These are phyloP conservation scores for Letharia columbiana DNA, from an alignment of 495 filamentous ascomycete species.

Conservation along the genomic window DNA sequence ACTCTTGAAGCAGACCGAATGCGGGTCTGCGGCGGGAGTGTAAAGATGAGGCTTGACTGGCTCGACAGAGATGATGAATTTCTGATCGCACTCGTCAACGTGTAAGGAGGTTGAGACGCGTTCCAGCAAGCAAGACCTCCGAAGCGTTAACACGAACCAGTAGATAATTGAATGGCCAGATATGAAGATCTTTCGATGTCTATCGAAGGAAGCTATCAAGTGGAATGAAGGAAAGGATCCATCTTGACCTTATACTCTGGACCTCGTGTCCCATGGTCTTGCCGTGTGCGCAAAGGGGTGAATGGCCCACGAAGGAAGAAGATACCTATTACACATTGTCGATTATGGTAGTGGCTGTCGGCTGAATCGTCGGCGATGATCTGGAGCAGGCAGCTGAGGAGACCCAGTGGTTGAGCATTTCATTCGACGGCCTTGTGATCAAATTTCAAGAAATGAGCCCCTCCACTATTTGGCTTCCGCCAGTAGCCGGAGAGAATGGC, in stretches of 20 bases:
- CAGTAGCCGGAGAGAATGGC: constrained; percentile 11
- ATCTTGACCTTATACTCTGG: constrained; percentile 9
- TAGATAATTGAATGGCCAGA: constrained; percentile 5
- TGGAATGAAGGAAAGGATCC: constrained; percentile 9
- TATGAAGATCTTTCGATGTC: constrained; percentile 6
- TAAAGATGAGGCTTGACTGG: constrained; percentile 8
- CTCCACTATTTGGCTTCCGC: constrained; percentile 10
- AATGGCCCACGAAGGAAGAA: constrained; percentile 1
- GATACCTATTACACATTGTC: neutral
- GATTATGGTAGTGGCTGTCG: constrained; percentile 6
- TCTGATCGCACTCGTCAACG: constrained; percentile 8
- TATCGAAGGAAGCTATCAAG: constrained; percentile 12
- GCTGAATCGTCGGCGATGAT: constrained; percentile 17
- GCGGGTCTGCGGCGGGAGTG: constrained; percentile 4
- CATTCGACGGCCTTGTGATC: constrained; percentile 18
- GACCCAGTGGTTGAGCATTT: constrained; percentile 12
- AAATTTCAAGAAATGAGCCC: constrained; percentile 7
- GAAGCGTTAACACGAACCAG: constrained; percentile 6
- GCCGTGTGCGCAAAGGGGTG: constrained; percentile 16
- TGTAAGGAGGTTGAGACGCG: constrained; percentile 10
- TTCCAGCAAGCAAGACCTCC: constrained; percentile 7
- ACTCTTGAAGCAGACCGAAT: constrained; percentile 15
- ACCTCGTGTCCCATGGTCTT: constrained; percentile 13
- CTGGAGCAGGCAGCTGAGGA: constrained; percentile 20
- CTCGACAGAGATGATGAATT: constrained; percentile 1